Evolutionary conservation across 2,329 filamentous ascomycete species (phyloP), one percentile per base, ranked within the genome.

Genomic region (Bipolaris cookei): DNA sequence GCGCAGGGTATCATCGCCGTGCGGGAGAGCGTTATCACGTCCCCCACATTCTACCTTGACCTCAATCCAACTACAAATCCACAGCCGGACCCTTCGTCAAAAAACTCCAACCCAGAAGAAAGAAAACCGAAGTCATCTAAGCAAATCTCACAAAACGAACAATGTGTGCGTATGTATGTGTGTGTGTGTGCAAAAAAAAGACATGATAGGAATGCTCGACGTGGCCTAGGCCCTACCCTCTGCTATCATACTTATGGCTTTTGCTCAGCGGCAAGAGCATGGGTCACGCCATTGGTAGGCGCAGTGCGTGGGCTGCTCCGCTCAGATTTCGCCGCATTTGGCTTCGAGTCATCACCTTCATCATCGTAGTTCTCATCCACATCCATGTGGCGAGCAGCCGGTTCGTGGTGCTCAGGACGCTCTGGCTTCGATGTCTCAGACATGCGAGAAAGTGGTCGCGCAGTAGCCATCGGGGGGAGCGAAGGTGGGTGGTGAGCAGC

Each of bases 281-380:
- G 75, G 30, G 70, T 52, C 4, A 72, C 56, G 2, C 75, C 75
- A 34, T 77, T 77, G 1, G 67, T 65, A 3, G 73, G 60, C 28
- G 70, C 65, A 37, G 67, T 73, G 44, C 74, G 73, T 11, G 80
- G 80, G 62, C 79, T 81, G 51, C 72, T 77, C 37, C 78, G 80
- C 62, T 80, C 79, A 52, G 79, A 77, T 59, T 80, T 80, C 41
- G 71, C 51, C 1, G 66, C 70, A 14, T 67, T 75, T 61, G 81
- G 76, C 75, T 86, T 87, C 38, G 95, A 90, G 58, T 97, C 94
- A 64, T 96, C 93, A 4, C 87, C 91, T 55, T 93, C 94, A 70
- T 98, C 94, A 74, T 98, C 94, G 70, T 99, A 98, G 74, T 98
- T 90, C 75, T 99, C 95, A 66, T 99, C 93, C 18, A 98, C 91